Conservation (phyloP, 176 grass and related monocot species). For the Olyra latifolia region DNA sequence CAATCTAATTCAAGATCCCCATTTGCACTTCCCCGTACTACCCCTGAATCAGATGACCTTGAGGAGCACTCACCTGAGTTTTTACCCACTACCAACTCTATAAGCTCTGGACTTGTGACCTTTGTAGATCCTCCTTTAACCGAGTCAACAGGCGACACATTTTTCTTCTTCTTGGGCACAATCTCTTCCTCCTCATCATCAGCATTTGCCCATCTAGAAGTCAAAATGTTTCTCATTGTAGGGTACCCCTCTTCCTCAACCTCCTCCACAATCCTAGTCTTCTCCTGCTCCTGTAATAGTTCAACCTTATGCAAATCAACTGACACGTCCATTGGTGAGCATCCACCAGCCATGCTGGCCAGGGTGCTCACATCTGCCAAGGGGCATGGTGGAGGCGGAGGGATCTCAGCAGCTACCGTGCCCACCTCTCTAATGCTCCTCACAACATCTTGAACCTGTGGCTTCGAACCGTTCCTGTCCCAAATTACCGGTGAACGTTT, state of each 20-base stretch:
- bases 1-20: conserved; percentile 27
- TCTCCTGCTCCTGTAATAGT: not conserved
- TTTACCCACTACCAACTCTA: conserved; percentile 40
- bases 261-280: conserved; percentile 23
- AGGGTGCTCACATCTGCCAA: not conserved
- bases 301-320: conserved; percentile 37
- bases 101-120: conserved; percentile 46
- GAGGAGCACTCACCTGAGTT: conserved; percentile 48
- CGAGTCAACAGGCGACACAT: conserved; percentile 10
- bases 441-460: not conserved
- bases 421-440: conserved; percentile 8
- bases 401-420: not conserved
- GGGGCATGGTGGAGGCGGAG: conserved; percentile 22
- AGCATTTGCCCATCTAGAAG: conserved; percentile 71
- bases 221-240: conserved; percentile 61
- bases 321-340: conserved; percentile 20
- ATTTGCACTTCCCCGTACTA: conserved; percentile 33
- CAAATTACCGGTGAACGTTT: conserved; percentile 60
- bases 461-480: conserved; percentile 49
- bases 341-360: not conserved
- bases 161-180: conserved; percentile 50
- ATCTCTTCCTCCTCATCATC: conserved; percentile 44
- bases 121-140: conserved; percentile 30
- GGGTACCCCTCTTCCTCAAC: conserved; percentile 37
- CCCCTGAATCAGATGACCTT: conserved; percentile 42